These are phyloP conservation scores for Globisporangium spinosum DNA, from an alignment of 352 stramenopile species.

Conservation along the genomic window DNA sequence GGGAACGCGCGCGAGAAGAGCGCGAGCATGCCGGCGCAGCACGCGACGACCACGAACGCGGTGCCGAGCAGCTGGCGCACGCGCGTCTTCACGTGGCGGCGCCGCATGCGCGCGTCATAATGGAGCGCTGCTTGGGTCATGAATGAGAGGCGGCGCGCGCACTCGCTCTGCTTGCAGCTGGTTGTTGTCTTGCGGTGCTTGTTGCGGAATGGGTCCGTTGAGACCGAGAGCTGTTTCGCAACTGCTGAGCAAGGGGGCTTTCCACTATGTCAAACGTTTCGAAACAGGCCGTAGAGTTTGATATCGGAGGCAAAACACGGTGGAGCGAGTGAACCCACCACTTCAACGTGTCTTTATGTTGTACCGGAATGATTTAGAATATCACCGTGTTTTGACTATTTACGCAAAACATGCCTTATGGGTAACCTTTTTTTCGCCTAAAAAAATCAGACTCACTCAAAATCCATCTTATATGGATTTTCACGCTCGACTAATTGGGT, in stretches of 20 bases:
- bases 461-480: slow-evolving; percentile 2
- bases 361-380: too few species aligned
- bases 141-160: neutral
- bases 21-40: slow-evolving; percentile 16
- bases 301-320: neutral
- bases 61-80: slow-evolving; percentile 26
- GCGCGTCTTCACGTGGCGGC: slow-evolving; percentile 13
- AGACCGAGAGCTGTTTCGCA: neutral
- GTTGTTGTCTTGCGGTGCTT: neutral
- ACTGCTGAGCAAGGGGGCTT: neutral
- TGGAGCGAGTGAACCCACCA: neutral
- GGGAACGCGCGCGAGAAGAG: slow-evolving; percentile 1
- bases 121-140: neutral
- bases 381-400: neutral
- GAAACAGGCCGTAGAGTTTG: neutral
- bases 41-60: slow-evolving; percentile 22
- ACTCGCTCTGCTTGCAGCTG: neutral
- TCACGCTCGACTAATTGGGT: neutral
- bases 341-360: neutral
- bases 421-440: neutral
- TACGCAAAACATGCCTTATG: neutral
- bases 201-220: slow-evolving; percentile 6
- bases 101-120: slow-evolving; percentile 2
- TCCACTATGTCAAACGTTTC: neutral
- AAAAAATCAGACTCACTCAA: slow-evolving; percentile 8